Evolutionary conservation across 2,329 filamentous ascomycete species (phyloP).

Genomic region (Fusarium torulosum): DNA sequence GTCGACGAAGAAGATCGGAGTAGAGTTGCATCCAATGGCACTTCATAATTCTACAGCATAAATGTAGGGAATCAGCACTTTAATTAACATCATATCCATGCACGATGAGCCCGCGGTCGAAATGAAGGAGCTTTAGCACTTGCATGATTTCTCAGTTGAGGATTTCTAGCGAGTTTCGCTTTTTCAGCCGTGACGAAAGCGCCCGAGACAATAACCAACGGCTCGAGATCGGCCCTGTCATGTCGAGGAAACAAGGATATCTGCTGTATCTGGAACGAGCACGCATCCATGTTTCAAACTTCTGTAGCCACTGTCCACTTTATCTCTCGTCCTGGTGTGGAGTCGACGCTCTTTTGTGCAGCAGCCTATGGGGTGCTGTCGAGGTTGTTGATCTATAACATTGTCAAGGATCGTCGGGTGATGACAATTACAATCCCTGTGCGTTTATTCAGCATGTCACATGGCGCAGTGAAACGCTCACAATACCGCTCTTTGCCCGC

Average conservation of each 20-base stretch:
- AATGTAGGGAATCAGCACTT: neutral
- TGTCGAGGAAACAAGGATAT: neutral
- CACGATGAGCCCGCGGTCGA: neutral
- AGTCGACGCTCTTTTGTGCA: accelerated
- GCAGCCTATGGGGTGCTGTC: neutral
- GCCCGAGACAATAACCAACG: neutral
- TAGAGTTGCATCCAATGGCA: neutral
- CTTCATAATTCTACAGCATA: neutral
- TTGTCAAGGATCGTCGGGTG: neutral
- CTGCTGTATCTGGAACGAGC: constrained; percentile 6
- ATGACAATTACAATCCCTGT: constrained; percentile 14
- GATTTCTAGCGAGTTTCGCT: neutral
- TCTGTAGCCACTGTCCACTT: neutral
- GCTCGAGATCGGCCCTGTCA: neutral
- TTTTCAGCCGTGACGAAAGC: neutral
- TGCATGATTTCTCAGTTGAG: neutral
- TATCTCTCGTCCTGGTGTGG: neutral
- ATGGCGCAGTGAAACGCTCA: neutral
- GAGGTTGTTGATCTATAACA: neutral
- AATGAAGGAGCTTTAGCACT: neutral
- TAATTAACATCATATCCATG: neutral
- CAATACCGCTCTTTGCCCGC: neutral
- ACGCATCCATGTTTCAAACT: too few relatives aligned
- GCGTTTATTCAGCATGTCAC: neutral
- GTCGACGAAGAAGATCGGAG: constrained; percentile 1